These are phyloP conservation scores for Ceratocystis albifundus DNA, from an alignment of 2,329 filamentous ascomycete genomes.

Conservation along the genomic window DNA sequence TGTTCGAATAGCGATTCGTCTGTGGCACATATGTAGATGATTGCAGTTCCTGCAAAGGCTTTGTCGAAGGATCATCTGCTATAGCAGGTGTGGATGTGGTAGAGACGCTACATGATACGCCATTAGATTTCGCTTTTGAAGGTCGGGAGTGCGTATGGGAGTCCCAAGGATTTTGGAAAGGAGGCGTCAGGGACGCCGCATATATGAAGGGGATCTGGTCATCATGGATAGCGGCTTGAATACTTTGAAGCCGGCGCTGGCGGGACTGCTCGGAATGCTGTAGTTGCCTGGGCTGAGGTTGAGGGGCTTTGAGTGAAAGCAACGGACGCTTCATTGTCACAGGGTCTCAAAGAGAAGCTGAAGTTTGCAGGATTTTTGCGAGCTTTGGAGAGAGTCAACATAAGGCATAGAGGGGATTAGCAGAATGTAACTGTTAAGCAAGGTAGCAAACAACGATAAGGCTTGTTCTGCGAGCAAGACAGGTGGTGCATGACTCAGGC, in stretches of 20 bases:
- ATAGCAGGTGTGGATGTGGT: background rate
- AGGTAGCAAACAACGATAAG: background rate
- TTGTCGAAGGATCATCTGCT: background rate
- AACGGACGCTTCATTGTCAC: background rate
- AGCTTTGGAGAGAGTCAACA: too few relatives aligned
- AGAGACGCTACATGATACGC: background rate
- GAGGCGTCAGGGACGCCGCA: constrained; percentile 18
- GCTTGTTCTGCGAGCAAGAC: background rate
- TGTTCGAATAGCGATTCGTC: background rate
- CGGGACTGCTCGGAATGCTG: background rate
- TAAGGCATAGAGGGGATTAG: background rate
- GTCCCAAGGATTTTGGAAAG: constrained; percentile 15
- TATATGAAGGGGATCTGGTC: constrained; percentile 16
- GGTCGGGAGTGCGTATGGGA: background rate
- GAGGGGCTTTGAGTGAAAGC: background rate
- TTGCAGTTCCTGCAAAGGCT: background rate
- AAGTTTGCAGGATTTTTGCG: too few relatives aligned
- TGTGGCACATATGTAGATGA: background rate
- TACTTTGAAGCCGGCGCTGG: background rate
- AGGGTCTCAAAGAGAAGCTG: too few relatives aligned
- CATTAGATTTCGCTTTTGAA: background rate
- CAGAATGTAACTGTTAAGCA: background rate
- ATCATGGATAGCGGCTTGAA: constrained; percentile 17
- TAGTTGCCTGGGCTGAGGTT: background rate
- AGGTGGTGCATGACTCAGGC: background rate